Percentiles rank a stretch among this genome's conserved stretches.
Conservation (phyloP, 73 alveolate genomes). For the Symbiodinium pilosum region DNA sequence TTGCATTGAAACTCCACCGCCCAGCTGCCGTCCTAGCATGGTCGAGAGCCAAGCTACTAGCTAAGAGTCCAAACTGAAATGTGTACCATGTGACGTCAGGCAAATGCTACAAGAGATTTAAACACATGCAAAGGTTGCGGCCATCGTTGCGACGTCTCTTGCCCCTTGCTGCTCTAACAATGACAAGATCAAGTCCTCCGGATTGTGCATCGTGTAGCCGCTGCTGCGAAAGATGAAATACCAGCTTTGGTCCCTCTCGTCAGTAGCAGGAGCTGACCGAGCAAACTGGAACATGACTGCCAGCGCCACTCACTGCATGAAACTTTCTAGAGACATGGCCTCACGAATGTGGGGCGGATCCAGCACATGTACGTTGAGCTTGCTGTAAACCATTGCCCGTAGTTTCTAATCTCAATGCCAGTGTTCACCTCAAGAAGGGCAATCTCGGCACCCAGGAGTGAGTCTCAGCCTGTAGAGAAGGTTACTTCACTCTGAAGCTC, state of each 20-base stretch:
- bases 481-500: no score
- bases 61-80: no score
- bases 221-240: constrained; percentile 85
- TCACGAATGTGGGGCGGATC: constrained; percentile 74
- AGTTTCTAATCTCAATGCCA: constrained; percentile 42
- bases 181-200: constrained; percentile 34
- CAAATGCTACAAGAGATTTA: no score
- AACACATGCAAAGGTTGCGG: no score
- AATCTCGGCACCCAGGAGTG: not conserved
- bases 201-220: constrained; percentile 71
- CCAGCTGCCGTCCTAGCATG: constrained; percentile 55
- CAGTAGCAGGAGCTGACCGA: not conserved
- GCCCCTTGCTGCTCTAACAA: not conserved
- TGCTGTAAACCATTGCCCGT: constrained; percentile 37
- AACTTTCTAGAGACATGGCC: not conserved
- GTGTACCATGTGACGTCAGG: no score
- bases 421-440: constrained; percentile 33
- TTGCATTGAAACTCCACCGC: constrained; percentile 73
- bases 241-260: constrained; percentile 63
- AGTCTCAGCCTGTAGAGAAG: no score
- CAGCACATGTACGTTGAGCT: constrained; percentile 68
- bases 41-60: no score
- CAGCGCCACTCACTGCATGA: no score
- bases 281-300: no score
- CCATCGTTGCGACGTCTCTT: no score